phyloP scores from a whole-genome alignment of 441 rosid species.

The Populus hybrid region DNA sequence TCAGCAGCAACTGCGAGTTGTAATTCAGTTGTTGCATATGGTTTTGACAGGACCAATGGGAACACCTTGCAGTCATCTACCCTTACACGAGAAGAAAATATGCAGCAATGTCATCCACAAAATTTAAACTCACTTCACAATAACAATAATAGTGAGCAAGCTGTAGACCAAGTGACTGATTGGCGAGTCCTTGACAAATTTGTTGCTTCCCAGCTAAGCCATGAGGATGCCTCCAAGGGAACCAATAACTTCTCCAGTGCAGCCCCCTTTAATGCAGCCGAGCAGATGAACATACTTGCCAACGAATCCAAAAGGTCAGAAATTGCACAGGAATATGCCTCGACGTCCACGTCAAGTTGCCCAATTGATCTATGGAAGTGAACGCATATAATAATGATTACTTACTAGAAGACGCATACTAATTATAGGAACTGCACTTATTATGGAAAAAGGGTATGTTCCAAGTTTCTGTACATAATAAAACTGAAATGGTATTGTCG shows the following conservation, averaged over 20 bases:
- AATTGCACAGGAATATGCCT: slow-evolving; percentile 52
- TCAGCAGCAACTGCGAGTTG: slow-evolving; percentile 37
- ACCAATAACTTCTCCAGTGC: slow-evolving; percentile 31
- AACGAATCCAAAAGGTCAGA: slow-evolving; percentile 47
- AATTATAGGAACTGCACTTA: slow-evolving; percentile 38
- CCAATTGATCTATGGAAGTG: slow-evolving; percentile 90
- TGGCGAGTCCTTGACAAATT: slow-evolving; percentile 97
- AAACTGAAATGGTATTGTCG: slow-evolving; percentile 36
- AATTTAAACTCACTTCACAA: slow-evolving; percentile 41
- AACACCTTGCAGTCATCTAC: slow-evolving; percentile 55
- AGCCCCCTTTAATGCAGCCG: slow-evolving; percentile 34
- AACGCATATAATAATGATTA: slow-evolving; percentile 23
- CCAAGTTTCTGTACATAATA: slow-evolving; percentile 55
- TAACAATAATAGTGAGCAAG: slow-evolving; percentile 36
- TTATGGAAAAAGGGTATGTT: slow-evolving; percentile 17
- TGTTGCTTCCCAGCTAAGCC: slow-evolving; percentile 94
- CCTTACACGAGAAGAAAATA: slow-evolving; percentile 54
- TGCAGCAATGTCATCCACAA: slow-evolving; percentile 42
- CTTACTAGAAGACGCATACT: slow-evolving; percentile 34
- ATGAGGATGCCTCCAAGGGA: slow-evolving; percentile 56
- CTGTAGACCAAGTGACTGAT: slow-evolving; percentile 70
- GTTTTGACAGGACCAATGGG: slow-evolving; percentile 35
- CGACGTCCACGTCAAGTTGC: slow-evolving; percentile 73
- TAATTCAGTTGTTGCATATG: slow-evolving; percentile 44
- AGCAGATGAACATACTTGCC: slow-evolving; percentile 35